Conservation (phyloP, 805 yeast species). For the Lachancea lanzarotensis region DNA sequence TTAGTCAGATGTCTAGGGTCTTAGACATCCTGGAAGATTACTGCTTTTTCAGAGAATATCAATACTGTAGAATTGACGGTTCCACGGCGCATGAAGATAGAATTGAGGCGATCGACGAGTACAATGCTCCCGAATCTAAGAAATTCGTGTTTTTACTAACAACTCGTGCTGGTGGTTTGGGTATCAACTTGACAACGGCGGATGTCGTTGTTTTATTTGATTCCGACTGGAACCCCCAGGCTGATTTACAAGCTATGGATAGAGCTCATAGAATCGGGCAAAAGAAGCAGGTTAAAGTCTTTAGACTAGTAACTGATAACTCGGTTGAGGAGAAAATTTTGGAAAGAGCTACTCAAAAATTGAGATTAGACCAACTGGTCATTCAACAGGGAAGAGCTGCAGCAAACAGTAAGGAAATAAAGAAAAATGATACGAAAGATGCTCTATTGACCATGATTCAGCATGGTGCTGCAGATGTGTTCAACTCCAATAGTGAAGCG, state of each 20-base stretch:
- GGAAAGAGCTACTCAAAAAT: conserved; percentile 75
- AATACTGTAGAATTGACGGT: conserved; percentile 78
- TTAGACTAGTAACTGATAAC: conserved; percentile 70
- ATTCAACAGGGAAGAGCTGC: conserved; percentile 64
- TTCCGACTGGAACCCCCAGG: conserved; percentile 88
- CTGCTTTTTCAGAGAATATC: conserved; percentile 59
- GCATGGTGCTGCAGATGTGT: conserved; percentile 69
- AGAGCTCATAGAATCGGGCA: conserved; percentile 87
- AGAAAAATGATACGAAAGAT: conserved; percentile 46
- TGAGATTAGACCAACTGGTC: conserved; percentile 73
- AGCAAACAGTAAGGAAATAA: conserved; percentile 21
- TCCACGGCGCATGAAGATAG: conserved; percentile 76
- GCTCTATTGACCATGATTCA: conserved; percentile 78
- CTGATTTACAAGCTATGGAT: conserved; percentile 85
- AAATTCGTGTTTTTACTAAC: conserved; percentile 72
- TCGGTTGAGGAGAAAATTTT: conserved; percentile 79
- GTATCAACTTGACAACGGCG: conserved; percentile 76
- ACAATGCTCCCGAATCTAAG: conserved; percentile 64
- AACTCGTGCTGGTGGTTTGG: conserved; percentile 87
- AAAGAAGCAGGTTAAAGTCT: conserved; percentile 75
- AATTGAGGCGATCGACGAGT: conserved; percentile 69
- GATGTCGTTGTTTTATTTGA: conserved; percentile 70
- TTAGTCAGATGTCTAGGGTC: conserved; percentile 80
- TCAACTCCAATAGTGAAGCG: conserved; percentile 20
- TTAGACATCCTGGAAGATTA: conserved; percentile 77